Conservation (phyloP, 2,329 filamentous ascomycete species). For the Coleophoma cylindrospora region DNA sequence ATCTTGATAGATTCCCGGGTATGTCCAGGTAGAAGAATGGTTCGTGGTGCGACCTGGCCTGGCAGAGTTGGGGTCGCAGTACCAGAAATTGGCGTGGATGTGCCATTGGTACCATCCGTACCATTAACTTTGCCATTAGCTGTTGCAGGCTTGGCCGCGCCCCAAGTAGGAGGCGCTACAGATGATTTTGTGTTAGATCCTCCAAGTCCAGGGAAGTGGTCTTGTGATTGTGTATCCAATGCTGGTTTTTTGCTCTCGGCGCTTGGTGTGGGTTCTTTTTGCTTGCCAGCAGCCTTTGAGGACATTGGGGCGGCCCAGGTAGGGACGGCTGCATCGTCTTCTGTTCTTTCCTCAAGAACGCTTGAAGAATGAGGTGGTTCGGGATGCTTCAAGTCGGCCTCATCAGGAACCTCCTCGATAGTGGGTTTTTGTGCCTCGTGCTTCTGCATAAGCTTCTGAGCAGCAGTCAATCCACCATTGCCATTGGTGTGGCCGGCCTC, state of each 20-base stretch:
- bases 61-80: conserved; percentile 21
- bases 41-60: conserved; percentile 35
- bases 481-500: conserved; percentile 15
- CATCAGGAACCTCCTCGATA: conserved; percentile 77
- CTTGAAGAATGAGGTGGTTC: conserved; percentile 39
- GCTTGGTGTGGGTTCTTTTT: conserved; percentile 46
- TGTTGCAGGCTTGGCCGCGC: conserved; percentile 55
- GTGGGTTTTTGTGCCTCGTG: conserved; percentile 57
- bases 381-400: conserved; percentile 65
- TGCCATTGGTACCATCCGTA: conserved; percentile 44
- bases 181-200: conserved; percentile 54
- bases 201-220: conserved; percentile 90
- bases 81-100: conserved; percentile 51
- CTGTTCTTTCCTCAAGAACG: conserved; percentile 25
- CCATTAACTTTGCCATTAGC: conserved; percentile 30
- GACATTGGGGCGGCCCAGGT: conserved; percentile 46
- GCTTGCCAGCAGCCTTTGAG: conserved; percentile 64
- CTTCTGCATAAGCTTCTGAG: conserved; percentile 59
- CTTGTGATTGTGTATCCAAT: conserved; percentile 82
- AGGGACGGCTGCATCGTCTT: conserved; percentile 38
- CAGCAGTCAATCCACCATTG: conserved; percentile 16
- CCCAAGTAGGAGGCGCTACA: conserved; percentile 71
- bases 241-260: conserved; percentile 30
- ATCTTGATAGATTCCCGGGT: conserved; percentile 73
- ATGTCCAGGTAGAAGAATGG: conserved; percentile 76